These are phyloP conservation scores for Cornus suecica DNA, from an alignment of 148 eudicot genomes.

Conservation along the genomic window DNA sequence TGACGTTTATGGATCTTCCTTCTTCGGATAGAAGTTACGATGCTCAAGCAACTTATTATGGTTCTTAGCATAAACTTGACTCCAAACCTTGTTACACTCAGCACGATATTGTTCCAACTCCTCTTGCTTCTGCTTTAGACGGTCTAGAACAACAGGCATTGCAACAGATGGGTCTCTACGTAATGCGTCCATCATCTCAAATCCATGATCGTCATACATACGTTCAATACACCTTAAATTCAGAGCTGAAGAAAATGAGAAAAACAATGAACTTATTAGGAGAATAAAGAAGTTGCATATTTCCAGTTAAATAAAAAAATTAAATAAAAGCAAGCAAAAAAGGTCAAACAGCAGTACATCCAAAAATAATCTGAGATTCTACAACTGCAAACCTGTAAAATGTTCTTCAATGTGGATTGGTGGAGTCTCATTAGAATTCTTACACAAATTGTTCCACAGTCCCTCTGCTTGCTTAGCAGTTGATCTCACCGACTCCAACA, in stretches of 20 bases:
- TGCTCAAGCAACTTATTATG: too few species aligned
- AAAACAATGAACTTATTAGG: background rate
- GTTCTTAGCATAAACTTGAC: slow-evolving; percentile 72
- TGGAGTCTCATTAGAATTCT: slow-evolving; percentile 42
- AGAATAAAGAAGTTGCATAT: background rate
- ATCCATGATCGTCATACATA: slow-evolving; percentile 80
- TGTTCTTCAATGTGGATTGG: slow-evolving; percentile 58
- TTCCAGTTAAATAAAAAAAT: too few species aligned
- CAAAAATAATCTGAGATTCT: background rate
- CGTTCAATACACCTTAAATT: slow-evolving; percentile 92
- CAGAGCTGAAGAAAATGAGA: slow-evolving; percentile 50
- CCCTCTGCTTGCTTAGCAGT: slow-evolving; percentile 65
- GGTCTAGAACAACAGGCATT: slow-evolving; percentile 69
- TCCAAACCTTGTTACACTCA: slow-evolving; percentile 89
- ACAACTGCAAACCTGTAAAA: slow-evolving; percentile 46
- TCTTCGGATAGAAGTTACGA: too few species aligned
- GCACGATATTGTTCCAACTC: slow-evolving; percentile 84
- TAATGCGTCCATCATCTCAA: slow-evolving; percentile 73
- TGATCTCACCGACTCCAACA: slow-evolving; percentile 74
- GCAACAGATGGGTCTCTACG: slow-evolving; percentile 61
- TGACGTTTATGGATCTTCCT: too few species aligned
- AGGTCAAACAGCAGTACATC: background rate
- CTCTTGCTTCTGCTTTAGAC: slow-evolving; percentile 86
- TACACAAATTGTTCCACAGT: slow-evolving; percentile 45
- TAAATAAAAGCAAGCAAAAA: background rate